These are phyloP conservation scores for Mycosarcoma maydis DNA, from an alignment of 1,284 basidiomycete species.

Conservation along the genomic window DNA sequence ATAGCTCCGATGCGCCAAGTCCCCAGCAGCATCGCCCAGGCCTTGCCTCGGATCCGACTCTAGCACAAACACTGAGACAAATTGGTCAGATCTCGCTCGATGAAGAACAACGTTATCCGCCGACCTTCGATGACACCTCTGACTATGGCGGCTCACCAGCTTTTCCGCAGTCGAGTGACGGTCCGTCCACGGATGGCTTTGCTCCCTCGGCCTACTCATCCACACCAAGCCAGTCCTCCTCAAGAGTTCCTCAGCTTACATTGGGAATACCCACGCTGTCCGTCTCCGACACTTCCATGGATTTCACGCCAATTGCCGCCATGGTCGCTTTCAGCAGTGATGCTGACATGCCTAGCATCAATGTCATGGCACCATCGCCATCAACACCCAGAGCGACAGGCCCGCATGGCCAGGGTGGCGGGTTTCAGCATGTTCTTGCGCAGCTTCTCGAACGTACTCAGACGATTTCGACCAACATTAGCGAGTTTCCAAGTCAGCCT, in stretches of 20 bases:
- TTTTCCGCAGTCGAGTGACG: conserved; percentile 2
- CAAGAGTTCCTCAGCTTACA: conserved; percentile 27
- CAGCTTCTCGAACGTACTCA: conserved; percentile 33
- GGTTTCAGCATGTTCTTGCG: conserved; percentile 43
- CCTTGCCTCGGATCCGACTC: conserved; percentile 19
- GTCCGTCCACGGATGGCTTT: conserved; percentile 2
- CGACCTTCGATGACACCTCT: conserved; percentile 33
- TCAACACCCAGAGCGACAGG: conserved; percentile 33
- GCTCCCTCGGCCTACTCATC: conserved; percentile 5
- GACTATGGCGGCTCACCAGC: conserved; percentile 20
- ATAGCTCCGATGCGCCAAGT: conserved; percentile 34
- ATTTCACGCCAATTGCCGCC: conserved; percentile 18
- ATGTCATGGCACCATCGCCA: conserved; percentile 50
- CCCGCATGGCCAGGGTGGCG: conserved; percentile 18
- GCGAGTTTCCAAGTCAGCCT: conserved; percentile 5
- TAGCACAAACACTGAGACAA: conserved; percentile 32
- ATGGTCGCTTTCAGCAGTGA: conserved; percentile 9
- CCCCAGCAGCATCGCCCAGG: conserved; percentile 12
- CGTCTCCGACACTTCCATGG: conserved; percentile 41
- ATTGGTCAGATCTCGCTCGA: conserved; percentile 39
- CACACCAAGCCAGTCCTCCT: not conserved
- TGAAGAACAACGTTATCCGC: conserved; percentile 30
- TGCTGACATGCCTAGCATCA: conserved; percentile 41
- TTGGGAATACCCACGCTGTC: conserved; percentile 41
- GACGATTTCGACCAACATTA: not conserved